These are phyloP conservation scores for Chytriomyces sp. DNA, from an alignment of 192 early-diverging fungal genomes.

Conservation along the genomic window DNA sequence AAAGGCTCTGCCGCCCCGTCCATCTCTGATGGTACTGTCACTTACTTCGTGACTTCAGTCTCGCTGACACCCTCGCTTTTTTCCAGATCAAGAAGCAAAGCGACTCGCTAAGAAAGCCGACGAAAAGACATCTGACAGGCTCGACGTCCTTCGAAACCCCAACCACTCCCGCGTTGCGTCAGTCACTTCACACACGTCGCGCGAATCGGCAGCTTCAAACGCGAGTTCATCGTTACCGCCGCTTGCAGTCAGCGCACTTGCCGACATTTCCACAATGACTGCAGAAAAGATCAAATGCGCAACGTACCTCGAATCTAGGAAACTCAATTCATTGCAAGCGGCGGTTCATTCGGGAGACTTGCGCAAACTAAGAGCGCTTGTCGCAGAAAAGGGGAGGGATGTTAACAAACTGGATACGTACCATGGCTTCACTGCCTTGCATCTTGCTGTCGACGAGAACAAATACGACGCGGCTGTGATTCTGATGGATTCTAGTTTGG, in stretches of 20 bases:
- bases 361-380: slow-evolving; percentile 37
- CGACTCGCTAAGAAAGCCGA: background rate
- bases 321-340: slow-evolving; percentile 49
- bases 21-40: background rate
- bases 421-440: slow-evolving; percentile 50
- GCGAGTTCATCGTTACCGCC: background rate
- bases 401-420: slow-evolving; percentile 49
- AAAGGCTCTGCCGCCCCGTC: slow-evolving; percentile 17
- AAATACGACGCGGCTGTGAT: slow-evolving; percentile 31
- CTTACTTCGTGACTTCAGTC: background rate
- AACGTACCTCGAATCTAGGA: slow-evolving; percentile 38
- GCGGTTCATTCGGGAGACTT: slow-evolving; percentile 44
- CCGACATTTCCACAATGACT: slow-evolving; percentile 14
- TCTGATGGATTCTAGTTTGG: slow-evolving; percentile 35
- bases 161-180: background rate
- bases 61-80: background rate
- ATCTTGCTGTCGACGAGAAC: slow-evolving; percentile 46
- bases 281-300: slow-evolving; percentile 6
- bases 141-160: background rate
- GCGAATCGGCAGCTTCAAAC: background rate
- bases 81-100: slow-evolving; percentile 20
- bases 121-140: background rate
- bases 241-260: slow-evolving; percentile 3
- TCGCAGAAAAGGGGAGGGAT: slow-evolving; percentile 47
- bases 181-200: background rate